Evolutionary conservation across 1,284 basidiomycete species (phyloP).

Genomic region (Cystobasidium slooffiae): DNA sequence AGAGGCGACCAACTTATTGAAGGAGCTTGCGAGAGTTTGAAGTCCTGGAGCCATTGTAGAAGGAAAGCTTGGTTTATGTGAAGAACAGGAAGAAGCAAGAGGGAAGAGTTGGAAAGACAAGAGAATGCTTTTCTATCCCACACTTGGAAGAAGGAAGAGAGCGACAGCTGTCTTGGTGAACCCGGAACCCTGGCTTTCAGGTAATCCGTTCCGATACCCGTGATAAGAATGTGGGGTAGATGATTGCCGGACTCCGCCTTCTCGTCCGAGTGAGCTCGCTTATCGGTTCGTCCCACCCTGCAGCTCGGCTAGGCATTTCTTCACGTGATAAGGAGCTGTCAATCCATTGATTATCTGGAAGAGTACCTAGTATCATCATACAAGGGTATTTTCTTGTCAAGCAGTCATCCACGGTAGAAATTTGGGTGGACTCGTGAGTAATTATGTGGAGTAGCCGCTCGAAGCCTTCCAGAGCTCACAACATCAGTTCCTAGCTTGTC

Average conservation of each 20-base stretch:
- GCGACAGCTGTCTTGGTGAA: neutral
- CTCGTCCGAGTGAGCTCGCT: neutral
- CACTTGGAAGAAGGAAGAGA: neutral
- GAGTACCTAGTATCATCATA: too few relatives aligned
- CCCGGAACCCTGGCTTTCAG: neutral
- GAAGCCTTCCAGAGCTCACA: too few relatives aligned
- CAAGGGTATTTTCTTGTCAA: too few relatives aligned
- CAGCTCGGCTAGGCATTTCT: neutral
- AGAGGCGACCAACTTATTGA: conserved; percentile 29
- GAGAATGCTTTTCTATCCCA: neutral
- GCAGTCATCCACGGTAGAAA: too few relatives aligned
- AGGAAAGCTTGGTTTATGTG: neutral
- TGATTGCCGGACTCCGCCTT: neutral
- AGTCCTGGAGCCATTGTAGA: conserved; percentile 30
- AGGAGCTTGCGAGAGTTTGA: conserved; percentile 31
- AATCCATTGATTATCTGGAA: too few relatives aligned
- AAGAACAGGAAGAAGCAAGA: conserved; percentile 11
- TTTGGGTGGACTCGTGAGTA: too few relatives aligned
- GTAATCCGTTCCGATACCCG: conserved; percentile 2
- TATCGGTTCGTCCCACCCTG: neutral
- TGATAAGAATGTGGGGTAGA: neutral
- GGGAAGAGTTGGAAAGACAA: neutral
- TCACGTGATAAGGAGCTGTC: too few relatives aligned
- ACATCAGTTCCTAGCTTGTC: too few relatives aligned
- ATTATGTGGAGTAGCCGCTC: too few relatives aligned